phyloP scores from a whole-genome alignment of 2,329 filamentous ascomycete species.

The Drechslerella dactyloides region DNA sequence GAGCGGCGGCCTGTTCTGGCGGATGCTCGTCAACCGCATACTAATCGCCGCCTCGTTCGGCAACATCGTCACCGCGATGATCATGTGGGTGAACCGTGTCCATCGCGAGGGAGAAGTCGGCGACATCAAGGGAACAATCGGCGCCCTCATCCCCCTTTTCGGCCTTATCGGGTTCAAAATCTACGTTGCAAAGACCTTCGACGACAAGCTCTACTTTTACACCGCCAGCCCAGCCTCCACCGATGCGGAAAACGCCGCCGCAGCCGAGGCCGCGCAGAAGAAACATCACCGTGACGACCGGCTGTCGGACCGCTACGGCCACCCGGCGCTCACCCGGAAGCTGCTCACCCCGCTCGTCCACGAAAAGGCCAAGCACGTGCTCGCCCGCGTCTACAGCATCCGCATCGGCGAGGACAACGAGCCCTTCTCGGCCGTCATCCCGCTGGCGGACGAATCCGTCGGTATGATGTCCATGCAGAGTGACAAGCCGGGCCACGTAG shows the following conservation, averaged over 20 bases:
- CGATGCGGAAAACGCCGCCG: slow-evolving; percentile 45
- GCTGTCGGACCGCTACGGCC: slow-evolving; percentile 79
- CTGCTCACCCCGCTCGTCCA: slow-evolving; percentile 96
- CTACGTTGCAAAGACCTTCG: slow-evolving; percentile 78
- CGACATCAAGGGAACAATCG: slow-evolving; percentile 62
- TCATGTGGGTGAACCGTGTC: slow-evolving; percentile 75
- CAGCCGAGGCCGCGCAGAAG: slow-evolving; percentile 55
- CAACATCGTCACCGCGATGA: slow-evolving; percentile 77
- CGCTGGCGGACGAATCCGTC: neutral
- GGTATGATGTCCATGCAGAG: slow-evolving; percentile 32
- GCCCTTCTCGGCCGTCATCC: slow-evolving; percentile 59
- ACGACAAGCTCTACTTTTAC: slow-evolving; percentile 80
- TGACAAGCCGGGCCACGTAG: slow-evolving; percentile 16
- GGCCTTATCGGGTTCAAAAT: slow-evolving; percentile 75
- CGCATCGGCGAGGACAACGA: slow-evolving; percentile 69
- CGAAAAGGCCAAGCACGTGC: slow-evolving; percentile 82
- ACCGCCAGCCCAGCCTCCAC: slow-evolving; percentile 66
- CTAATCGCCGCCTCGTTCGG: slow-evolving; percentile 80
- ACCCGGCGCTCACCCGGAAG: slow-evolving; percentile 86
- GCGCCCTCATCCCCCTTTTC: slow-evolving; percentile 77
- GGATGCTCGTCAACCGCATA: slow-evolving; percentile 88
- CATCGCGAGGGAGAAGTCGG: too few species aligned
- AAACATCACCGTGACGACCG: slow-evolving; percentile 66
- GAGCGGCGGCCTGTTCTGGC: slow-evolving; percentile 91
- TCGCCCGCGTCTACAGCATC: slow-evolving; percentile 85